Conservation (phyloP, 2,329 filamentous ascomycete genomes). For the Claviceps africana region DNA sequence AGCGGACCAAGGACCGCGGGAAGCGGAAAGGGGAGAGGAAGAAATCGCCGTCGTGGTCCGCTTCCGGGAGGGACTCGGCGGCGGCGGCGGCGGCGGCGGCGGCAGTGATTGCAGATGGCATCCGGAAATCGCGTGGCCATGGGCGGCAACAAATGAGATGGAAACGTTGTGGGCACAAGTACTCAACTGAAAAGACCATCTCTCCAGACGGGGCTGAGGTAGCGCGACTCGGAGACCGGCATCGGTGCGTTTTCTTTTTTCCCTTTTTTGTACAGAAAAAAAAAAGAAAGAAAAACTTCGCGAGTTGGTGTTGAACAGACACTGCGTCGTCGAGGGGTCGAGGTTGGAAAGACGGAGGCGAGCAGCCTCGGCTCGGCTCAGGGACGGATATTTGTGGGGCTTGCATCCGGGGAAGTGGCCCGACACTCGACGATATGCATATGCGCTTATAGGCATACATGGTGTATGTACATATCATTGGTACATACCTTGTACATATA, state of each 20-base stretch:
- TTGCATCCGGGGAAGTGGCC: not conserved
- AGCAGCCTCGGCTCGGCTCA: not conserved
- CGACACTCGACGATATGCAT: not conserved
- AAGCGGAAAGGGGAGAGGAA: not conserved
- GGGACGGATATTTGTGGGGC: not conserved
- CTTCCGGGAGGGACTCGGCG: too few relatives aligned
- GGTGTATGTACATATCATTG: too few relatives aligned
- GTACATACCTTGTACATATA: too few relatives aligned
- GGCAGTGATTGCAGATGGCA: too few relatives aligned
- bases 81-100: too few relatives aligned
- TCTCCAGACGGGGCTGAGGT: conserved; percentile 71
- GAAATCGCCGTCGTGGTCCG: too few relatives aligned
- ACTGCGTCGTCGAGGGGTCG: not conserved
- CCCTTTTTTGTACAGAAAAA: too few relatives aligned
- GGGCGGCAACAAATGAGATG: not conserved
- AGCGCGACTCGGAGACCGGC: conserved; percentile 58
- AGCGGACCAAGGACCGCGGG: not conserved
- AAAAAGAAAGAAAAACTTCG: too few relatives aligned
- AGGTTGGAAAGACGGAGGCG: not conserved
- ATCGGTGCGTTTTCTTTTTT: conserved; percentile 26
- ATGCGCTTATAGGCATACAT: not conserved
- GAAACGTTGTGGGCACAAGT: not conserved
- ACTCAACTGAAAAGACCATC: conserved; percentile 68
- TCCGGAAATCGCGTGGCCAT: too few relatives aligned
- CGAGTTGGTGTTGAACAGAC: not conserved